phyloP scores from a whole-genome alignment of 2,329 filamentous ascomycete genomes.

The Alternaria tenuissima region DNA sequence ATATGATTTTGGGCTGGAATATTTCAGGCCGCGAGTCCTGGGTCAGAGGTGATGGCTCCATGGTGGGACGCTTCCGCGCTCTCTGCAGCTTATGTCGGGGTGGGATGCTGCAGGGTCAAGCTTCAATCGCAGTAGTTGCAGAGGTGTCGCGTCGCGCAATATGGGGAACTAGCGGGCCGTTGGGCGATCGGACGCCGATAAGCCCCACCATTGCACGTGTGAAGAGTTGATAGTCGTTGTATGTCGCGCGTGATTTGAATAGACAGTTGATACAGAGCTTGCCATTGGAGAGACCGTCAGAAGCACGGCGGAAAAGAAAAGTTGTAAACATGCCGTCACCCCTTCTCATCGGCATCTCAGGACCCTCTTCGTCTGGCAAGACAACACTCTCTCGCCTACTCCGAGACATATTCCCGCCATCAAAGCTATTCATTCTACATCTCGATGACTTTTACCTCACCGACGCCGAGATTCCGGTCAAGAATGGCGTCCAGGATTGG shows the following conservation, averaged over 20 bases:
- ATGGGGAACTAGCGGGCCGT: conserved; percentile 13
- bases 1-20: conserved; percentile 93
- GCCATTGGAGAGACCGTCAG: background rate
- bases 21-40: conserved; percentile 88
- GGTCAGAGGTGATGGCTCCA: conserved; percentile 92
- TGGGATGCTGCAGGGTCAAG: background rate
- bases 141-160: conserved; percentile 7
- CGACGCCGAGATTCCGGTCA: conserved; percentile 70
- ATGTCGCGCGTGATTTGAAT: background rate
- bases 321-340: conserved; percentile 30
- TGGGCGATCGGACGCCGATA: conserved; percentile 16
- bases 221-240: background rate
- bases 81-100: background rate
- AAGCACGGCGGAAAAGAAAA: background rate
- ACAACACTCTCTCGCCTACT: conserved; percentile 89
- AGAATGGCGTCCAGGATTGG: conserved; percentile 78
- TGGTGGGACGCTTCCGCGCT: conserved; percentile 45
- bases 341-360: conserved; percentile 81
- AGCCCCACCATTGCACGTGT: conserved; percentile 22
- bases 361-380: conserved; percentile 92
- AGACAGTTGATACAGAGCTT: background rate
- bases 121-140: background rate
- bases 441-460: conserved; percentile 95
- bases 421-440: conserved; percentile 79
- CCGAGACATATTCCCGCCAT: conserved; percentile 75